Percentiles rank a stretch among this genome's conserved stretches.
phyloP scores from a whole-genome alignment of 306 rosid species.

The Canavalia gladiata region DNA sequence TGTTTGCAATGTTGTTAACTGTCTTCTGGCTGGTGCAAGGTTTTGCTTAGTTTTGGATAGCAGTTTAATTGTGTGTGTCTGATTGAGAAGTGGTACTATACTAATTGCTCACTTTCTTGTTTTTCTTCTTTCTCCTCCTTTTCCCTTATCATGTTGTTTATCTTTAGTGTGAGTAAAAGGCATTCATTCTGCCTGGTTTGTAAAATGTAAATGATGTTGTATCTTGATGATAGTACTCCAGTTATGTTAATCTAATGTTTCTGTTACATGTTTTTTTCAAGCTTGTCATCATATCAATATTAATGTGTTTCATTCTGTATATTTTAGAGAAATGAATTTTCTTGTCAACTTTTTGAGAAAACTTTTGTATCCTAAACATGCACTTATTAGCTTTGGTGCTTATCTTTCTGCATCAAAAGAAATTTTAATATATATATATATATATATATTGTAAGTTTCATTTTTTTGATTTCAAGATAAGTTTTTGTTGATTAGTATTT shows the following conservation, averaged over 20 bases:
- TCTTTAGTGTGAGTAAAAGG: constrained; percentile 27
- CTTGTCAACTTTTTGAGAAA: too few relatives aligned
- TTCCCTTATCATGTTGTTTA: constrained; percentile 17
- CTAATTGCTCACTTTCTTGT: constrained; percentile 12
- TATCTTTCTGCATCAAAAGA: too few relatives aligned
- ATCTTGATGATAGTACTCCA: constrained; percentile 37
- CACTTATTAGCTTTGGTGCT: too few relatives aligned
- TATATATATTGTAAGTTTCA: too few relatives aligned
- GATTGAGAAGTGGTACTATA: constrained; percentile 40
- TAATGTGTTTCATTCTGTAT: not conserved
- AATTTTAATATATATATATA: too few relatives aligned
- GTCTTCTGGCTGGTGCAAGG: constrained; percentile 42
- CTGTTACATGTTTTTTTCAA: not conserved
- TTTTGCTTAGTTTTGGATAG: constrained; percentile 50
- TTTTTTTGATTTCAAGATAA: too few relatives aligned
- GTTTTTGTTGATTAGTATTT: too few relatives aligned
- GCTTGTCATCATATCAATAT: not conserved
- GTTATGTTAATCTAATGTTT: constrained; percentile 16
- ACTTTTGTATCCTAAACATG: too few relatives aligned
- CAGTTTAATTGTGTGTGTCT: constrained; percentile 44
- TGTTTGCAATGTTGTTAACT: constrained; percentile 33
- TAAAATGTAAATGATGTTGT: constrained; percentile 25
- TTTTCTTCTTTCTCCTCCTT: not conserved
- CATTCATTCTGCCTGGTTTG: constrained; percentile 34
- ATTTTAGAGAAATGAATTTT: too few relatives aligned